These are phyloP conservation scores for Fusarium sp. DNA, from an alignment of 2,329 filamentous ascomycete species.

Conservation along the genomic window DNA sequence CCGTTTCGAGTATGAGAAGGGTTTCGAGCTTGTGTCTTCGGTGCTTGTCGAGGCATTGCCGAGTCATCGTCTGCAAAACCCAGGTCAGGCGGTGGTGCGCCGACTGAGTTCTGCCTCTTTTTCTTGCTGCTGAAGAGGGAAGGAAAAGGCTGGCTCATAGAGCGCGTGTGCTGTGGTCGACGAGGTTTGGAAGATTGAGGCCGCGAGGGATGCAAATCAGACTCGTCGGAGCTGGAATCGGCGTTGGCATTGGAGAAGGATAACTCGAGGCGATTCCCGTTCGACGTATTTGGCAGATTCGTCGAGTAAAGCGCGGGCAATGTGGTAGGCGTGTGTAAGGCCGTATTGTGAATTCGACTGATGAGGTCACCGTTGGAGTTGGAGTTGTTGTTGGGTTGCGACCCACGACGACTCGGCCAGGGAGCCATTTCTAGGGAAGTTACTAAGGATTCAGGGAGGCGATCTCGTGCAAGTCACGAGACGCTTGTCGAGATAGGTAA, in stretches of 20 bases:
- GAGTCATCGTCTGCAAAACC: constrained; percentile 46
- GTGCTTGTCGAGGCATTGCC: constrained; percentile 40
- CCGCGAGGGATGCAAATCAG: constrained; percentile 49
- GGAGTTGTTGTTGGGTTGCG: constrained; percentile 43
- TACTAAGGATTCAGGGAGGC: constrained; percentile 28
- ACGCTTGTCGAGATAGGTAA: background rate
- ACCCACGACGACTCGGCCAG: constrained; percentile 45
- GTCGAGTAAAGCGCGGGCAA: constrained; percentile 37
- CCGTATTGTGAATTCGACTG: constrained; percentile 50
- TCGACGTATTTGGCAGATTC: constrained; percentile 5
- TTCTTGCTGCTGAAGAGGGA: constrained; percentile 72
- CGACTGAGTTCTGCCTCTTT: constrained; percentile 60
- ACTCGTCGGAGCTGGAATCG: constrained; percentile 59
- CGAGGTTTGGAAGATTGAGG: constrained; percentile 35
- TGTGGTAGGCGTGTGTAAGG: constrained; percentile 48
- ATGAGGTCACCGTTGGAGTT: constrained; percentile 45
- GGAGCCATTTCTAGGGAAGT: constrained; percentile 47
- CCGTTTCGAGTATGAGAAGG: constrained; percentile 47
- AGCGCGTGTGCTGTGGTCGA: constrained; percentile 57
- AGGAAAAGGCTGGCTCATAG: constrained; percentile 83
- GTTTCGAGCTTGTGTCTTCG: constrained; percentile 42
- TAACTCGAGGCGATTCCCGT: constrained; percentile 40
- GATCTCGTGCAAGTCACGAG: constrained; percentile 15
- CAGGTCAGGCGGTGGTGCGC: constrained; percentile 48
- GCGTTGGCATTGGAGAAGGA: constrained; percentile 45